These are phyloP conservation scores for Cadophora sp. DNA, from an alignment of 2,329 filamentous ascomycete species.

Conservation along the genomic window DNA sequence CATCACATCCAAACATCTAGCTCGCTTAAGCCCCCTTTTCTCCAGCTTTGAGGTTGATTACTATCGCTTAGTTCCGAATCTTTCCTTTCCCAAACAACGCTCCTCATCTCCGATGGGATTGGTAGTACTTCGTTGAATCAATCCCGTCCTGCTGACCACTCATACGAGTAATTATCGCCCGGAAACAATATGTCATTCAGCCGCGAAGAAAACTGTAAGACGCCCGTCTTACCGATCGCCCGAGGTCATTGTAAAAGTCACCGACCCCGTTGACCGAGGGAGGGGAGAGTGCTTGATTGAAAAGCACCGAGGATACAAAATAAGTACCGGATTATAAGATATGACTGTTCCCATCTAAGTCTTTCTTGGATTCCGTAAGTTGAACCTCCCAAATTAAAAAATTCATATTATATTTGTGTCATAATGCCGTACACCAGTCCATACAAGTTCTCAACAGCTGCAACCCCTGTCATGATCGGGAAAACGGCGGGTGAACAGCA, in stretches of 20 bases:
- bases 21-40: constrained; percentile 12
- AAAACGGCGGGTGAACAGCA: not conserved
- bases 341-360: not conserved
- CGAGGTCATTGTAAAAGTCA: constrained; percentile 13
- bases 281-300: not conserved
- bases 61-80: not conserved
- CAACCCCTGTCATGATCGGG: not conserved
- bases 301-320: constrained; percentile 16
- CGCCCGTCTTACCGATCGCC: constrained; percentile 10
- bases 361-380: not conserved
- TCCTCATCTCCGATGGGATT: not conserved
- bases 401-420: not conserved
- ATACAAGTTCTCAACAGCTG: not conserved
- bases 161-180: not conserved
- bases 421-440: not conserved
- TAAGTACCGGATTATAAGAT: not conserved
- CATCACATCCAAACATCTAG: not conserved
- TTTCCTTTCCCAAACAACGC: not conserved
- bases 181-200: not conserved
- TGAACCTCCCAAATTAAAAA: not conserved
- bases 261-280: constrained; percentile 22
- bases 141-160: not conserved
- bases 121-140: not conserved
- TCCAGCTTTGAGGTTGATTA: not conserved
- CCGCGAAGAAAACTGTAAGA: constrained; percentile 2